Percentiles rank a stretch among this genome's conserved stretches.
Evolutionary conservation across 2,329 filamentous ascomycete species (phyloP).

Genomic region (Penicillium sp.): DNA sequence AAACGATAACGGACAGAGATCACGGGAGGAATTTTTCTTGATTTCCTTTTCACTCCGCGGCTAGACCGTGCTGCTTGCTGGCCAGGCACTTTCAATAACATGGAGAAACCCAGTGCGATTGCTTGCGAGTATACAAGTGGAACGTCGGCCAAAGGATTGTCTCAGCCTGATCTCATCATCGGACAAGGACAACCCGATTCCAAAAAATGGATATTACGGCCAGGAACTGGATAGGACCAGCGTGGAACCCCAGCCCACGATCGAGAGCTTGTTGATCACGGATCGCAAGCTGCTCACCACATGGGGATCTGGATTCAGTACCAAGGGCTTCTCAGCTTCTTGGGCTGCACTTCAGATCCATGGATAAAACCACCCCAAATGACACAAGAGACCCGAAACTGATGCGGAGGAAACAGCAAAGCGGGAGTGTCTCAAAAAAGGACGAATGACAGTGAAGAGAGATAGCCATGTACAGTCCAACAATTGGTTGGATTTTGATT

Average conservation of each 20-base stretch:
- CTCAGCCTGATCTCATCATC: neutral
- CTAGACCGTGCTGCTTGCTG: constrained; percentile 4
- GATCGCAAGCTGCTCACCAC: neutral
- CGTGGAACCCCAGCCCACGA: constrained; percentile 1
- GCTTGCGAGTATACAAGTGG: neutral
- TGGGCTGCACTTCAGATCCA: neutral
- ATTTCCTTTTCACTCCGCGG: constrained; percentile 2
- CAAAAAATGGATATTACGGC: constrained; percentile 1
- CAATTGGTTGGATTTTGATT: constrained; percentile 2
- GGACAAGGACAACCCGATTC: neutral
- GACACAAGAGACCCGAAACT: constrained; percentile 3
- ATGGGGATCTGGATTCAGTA: neutral
- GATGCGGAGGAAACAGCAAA: constrained; percentile 4
- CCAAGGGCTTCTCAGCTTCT: neutral
- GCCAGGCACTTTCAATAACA: constrained; percentile 1
- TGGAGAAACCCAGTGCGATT: constrained; percentile 2
- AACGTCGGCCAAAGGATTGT: neutral
- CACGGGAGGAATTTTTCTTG: constrained; percentile 5
- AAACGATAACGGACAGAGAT: constrained; percentile 1
- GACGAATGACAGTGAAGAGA: constrained; percentile 3
- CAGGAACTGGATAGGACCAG: constrained; percentile 5
- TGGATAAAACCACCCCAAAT: neutral
- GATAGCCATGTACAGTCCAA: neutral
- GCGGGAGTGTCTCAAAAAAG: constrained; percentile 3
- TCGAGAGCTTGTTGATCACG: neutral